phyloP scores from a whole-genome alignment of 2,329 filamentous ascomycete species.

The Claviceps humidiphila region DNA sequence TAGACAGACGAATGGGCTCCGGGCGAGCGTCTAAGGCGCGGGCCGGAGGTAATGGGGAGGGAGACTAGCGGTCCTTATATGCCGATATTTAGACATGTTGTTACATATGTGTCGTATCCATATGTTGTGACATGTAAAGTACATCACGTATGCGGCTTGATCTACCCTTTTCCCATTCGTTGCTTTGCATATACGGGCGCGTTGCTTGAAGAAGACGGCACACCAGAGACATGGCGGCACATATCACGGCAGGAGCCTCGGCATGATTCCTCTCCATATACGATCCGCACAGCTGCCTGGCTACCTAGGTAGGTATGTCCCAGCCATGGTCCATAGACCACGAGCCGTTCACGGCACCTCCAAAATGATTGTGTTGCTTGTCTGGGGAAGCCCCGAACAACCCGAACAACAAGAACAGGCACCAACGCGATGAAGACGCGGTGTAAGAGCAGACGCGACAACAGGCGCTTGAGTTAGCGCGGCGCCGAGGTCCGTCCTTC shows the following conservation, averaged over 20 bases:
- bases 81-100: background rate
- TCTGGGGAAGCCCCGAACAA: too few relatives aligned
- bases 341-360: background rate
- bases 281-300: background rate
- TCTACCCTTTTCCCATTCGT: background rate
- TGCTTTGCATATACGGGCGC: background rate
- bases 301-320: background rate
- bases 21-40: background rate
- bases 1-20: background rate
- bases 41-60: background rate
- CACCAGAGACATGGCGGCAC: slow-evolving; percentile 6
- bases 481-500: background rate
- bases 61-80: background rate
- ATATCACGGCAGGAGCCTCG: background rate
- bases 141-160: background rate
- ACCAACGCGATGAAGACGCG: background rate
- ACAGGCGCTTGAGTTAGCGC: background rate
- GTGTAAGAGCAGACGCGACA: background rate
- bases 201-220: background rate
- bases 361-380: background rate
- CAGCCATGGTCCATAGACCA: background rate
- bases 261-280: background rate
- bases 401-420: background rate
- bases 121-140: too few relatives aligned
- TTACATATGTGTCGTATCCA: too few relatives aligned